These are phyloP conservation scores for Magnaporthiopsis incrustans DNA, from an alignment of 2,329 filamentous ascomycete genomes.

Conservation along the genomic window DNA sequence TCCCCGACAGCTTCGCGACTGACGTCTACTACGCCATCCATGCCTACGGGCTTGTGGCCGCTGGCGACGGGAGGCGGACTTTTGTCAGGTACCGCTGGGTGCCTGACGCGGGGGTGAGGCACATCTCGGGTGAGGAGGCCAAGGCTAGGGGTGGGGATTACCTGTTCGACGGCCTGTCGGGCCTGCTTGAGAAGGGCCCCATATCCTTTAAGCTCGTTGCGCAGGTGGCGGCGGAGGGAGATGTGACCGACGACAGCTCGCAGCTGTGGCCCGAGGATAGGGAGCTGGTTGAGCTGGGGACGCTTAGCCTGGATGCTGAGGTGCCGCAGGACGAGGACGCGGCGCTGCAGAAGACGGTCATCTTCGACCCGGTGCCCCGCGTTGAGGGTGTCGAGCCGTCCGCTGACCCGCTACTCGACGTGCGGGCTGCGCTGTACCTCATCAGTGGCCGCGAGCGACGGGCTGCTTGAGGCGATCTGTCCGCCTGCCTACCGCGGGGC, in stretches of 20 bases:
- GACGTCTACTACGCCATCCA: constrained; percentile 41
- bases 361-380: constrained; percentile 53
- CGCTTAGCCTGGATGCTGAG: constrained; percentile 32
- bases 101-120: constrained; percentile 33
- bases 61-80: constrained; percentile 31
- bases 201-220: constrained; percentile 38
- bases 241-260: constrained; percentile 20
- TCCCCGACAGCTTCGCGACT: constrained; percentile 37
- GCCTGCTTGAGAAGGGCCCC: constrained; percentile 24
- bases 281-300: constrained; percentile 41
- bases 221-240: constrained; percentile 30
- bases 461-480: constrained; percentile 21
- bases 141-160: constrained; percentile 31
- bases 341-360: constrained; percentile 40
- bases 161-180: constrained; percentile 38
- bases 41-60: constrained; percentile 36
- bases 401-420: constrained; percentile 47
- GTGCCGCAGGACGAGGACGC: constrained; percentile 26
- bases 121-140: constrained; percentile 29
- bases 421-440: constrained; percentile 47
- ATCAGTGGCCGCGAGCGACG: constrained; percentile 45
- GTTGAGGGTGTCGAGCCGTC: constrained; percentile 43
- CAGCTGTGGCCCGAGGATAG: constrained; percentile 42
- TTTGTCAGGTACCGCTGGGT: constrained; percentile 40
- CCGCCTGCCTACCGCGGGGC: background rate